Percentiles rank a stretch among this genome's conserved stretches.
Evolutionary conservation across 2,329 filamentous ascomycete species (phyloP).

Genomic region (Geosmithia putterillii): DNA sequence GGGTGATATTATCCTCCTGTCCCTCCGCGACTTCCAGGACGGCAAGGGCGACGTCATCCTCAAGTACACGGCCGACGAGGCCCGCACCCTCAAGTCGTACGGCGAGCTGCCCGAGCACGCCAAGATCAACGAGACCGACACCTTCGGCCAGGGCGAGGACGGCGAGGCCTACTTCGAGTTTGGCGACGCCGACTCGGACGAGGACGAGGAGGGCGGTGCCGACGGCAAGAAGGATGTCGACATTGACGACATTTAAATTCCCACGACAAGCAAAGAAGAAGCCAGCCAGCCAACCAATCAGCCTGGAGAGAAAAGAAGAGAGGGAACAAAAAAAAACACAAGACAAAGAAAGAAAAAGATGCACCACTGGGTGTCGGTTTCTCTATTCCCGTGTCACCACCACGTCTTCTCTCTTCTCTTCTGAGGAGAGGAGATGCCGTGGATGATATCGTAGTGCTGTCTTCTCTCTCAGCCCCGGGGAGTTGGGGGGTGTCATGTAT

Average conservation of each 20-base stretch:
- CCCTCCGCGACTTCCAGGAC: constrained; percentile 84
- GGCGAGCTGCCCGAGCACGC: constrained; percentile 93
- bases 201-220: constrained; percentile 41
- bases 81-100: constrained; percentile 88
- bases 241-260: constrained; percentile 91
- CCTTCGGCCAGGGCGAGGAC: constrained; percentile 80
- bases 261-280: neutral
- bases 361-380: neutral
- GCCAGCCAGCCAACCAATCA: too few species aligned
- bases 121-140: constrained; percentile 99
- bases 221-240: constrained; percentile 68
- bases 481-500: too few species aligned
- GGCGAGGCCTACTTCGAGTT: constrained; percentile 98
- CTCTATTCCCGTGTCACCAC: neutral
- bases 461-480: constrained; percentile 48
- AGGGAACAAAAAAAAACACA: neutral
- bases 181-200: constrained; percentile 71
- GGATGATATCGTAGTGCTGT: constrained; percentile 27
- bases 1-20: constrained; percentile 84
- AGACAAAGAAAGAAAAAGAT: neutral
- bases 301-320: too few species aligned
- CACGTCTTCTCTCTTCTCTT: constrained; percentile 4
- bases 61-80: constrained; percentile 95
- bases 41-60: constrained; percentile 95
- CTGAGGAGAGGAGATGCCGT: constrained; percentile 14